Conservation (phyloP, 768 basidiomycete species). For the Rhodotorula babjevae region DNA sequence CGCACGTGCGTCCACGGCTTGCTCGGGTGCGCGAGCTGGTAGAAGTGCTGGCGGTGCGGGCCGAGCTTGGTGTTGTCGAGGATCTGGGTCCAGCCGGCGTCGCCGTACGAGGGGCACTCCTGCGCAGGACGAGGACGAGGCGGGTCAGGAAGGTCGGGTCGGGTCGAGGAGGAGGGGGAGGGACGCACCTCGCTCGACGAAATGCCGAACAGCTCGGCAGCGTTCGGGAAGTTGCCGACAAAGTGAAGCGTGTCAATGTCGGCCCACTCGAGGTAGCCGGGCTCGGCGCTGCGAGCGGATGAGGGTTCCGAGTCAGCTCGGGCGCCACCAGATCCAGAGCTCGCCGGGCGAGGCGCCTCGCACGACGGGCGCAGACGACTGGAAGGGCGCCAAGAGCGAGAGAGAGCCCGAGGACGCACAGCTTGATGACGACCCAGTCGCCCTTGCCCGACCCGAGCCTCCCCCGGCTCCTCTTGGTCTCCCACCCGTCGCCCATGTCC, state of each 20-base stretch:
- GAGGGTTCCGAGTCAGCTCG: background rate
- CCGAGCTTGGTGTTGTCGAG: slow-evolving; percentile 74
- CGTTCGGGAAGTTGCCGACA: slow-evolving; percentile 91
- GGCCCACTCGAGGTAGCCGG: slow-evolving; percentile 65
- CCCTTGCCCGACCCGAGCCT: slow-evolving; percentile 61
- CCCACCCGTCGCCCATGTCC: slow-evolving; percentile 95
- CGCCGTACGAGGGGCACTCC: slow-evolving; percentile 48
- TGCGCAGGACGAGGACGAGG: background rate
- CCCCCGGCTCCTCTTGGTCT: slow-evolving; percentile 77
- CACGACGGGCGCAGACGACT: no score
- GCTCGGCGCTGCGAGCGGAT: slow-evolving; percentile 57
- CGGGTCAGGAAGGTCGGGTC: background rate
- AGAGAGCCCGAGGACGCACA: slow-evolving; percentile 56
- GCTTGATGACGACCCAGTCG: slow-evolving; percentile 84
- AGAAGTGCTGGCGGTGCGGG: slow-evolving; percentile 82
- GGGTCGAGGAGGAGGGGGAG: background rate
- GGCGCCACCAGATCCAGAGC: no score
- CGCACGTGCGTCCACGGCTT: slow-evolving; percentile 72
- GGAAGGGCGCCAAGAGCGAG: background rate
- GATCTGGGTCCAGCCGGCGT: slow-evolving; percentile 64
- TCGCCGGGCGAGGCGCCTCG: no score
- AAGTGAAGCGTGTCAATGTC: slow-evolving; percentile 94
- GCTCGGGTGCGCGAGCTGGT: slow-evolving; percentile 67
- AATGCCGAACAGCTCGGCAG: slow-evolving; percentile 69
- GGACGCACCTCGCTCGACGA: slow-evolving; percentile 47